These are phyloP conservation scores for Linnemannia elongata DNA, from an alignment of 192 early-diverging fungal species.

Conservation along the genomic window DNA sequence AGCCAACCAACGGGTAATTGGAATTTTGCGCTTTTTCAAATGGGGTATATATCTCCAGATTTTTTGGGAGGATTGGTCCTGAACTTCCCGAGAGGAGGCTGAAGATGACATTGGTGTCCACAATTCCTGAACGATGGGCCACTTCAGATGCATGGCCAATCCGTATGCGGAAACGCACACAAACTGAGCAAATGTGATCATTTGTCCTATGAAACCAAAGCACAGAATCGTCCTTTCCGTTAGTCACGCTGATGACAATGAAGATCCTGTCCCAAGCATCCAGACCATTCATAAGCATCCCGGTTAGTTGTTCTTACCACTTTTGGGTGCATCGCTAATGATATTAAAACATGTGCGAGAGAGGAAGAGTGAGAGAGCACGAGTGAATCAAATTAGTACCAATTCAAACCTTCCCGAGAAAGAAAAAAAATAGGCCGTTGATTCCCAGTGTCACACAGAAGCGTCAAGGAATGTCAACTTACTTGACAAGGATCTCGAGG, in stretches of 20 bases:
- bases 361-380: background rate
- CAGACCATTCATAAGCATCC: background rate
- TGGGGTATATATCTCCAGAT: conserved; percentile 61
- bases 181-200: conserved; percentile 91
- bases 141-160: conserved; percentile 70
- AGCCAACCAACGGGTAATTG: conserved; percentile 76
- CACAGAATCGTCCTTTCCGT: background rate
- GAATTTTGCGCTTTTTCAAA: conserved; percentile 71
- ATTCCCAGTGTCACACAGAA: background rate
- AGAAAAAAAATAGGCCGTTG: background rate
- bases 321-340: conserved; percentile 67
- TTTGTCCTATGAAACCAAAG: conserved; percentile 63
- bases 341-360: background rate
- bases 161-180: conserved; percentile 81
- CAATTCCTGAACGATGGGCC: conserved; percentile 43
- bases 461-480: conserved; percentile 15
- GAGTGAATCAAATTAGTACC: background rate
- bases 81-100: background rate
- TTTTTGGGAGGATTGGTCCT: background rate
- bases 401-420: background rate
- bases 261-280: background rate
- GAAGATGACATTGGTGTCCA: conserved; percentile 19
- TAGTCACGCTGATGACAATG: background rate
- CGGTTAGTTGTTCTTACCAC: conserved; percentile 61
- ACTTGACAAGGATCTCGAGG: conserved; percentile 83